Evolutionary conservation across 305 asterid species (phyloP).

Genomic region (Solanum hybrid): DNA sequence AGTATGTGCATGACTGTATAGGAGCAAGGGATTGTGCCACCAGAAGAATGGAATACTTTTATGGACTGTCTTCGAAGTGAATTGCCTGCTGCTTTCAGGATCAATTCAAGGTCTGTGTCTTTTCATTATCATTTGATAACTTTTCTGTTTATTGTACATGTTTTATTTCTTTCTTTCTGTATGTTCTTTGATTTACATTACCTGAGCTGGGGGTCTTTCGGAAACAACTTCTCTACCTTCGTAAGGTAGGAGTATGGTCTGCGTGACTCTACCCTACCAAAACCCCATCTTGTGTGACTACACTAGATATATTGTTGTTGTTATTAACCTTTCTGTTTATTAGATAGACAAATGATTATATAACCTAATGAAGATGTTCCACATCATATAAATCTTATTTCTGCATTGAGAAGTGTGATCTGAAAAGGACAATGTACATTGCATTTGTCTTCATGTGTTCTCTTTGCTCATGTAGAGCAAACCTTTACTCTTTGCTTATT

Average conservation of each 20-base stretch:
- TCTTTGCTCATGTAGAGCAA: not conserved
- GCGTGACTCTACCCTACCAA: not conserved
- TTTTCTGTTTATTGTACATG: not conserved
- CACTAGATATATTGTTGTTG: not conserved
- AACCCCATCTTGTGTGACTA: not conserved
- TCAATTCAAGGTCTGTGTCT: constrained; percentile 63
- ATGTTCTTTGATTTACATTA: not conserved
- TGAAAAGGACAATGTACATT: not conserved
- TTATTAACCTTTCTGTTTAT: not conserved
- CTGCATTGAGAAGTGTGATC: not conserved
- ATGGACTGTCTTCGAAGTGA: constrained; percentile 55
- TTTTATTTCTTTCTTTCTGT: not conserved
- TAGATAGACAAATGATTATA: not conserved
- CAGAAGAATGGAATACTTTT: constrained; percentile 80
- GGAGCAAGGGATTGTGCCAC: constrained; percentile 71
- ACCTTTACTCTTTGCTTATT: not conserved
- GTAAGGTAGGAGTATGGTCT: not conserved
- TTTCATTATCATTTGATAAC: not conserved
- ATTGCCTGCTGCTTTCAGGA: constrained; percentile 94
- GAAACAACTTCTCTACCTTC: not conserved
- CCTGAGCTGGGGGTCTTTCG: not conserved
- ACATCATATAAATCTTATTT: not conserved
- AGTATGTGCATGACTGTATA: constrained; percentile 3
- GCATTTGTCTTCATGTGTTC: not conserved
- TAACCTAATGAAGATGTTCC: not conserved